Base-by-base conservation (phyloP, 345 rosid species). In the Chamaenerion angustifolium region DNA sequence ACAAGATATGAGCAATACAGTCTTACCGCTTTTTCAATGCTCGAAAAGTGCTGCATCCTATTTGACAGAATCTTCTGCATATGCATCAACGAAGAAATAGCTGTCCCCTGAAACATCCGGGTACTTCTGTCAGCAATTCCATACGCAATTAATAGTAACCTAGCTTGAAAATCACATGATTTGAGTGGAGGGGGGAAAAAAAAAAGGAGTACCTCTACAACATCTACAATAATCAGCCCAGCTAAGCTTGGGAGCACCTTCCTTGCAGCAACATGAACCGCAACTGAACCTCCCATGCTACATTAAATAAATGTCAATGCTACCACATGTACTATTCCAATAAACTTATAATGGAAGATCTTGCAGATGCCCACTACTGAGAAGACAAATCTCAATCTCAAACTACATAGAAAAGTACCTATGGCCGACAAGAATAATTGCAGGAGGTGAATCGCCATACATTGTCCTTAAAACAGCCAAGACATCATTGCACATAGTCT, bases 211-310 rank as follows among this genome's bases (percentile, higher is more conserved):
- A 87, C 98, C 96, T 86, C 98, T 18, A 90, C 94, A 62, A 90
- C 98, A 68, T 90, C 98, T 55, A 90, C 88, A 52, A 92, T 83
- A 54, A 92, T 78, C 67, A 92, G 60, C 45, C 98, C 98, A 48
- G 86, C 82, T 78, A 92, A 72, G 63, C 61, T 78, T 61, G 63
- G 68, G 43, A 87, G 71, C 40, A 56, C 65, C 71, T 76, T 92
- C 68, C 64, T 80, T n/a, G 96, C 93, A 56, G 98, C 95, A 58
- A 92, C 80, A 63, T 92, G 96, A 45, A 92, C 82, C 44, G 95
- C 93, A 11, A 92, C 87, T 7, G 98, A 87, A 18, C 96, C 98
- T 56, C 98, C 98, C 96, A 92, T 87, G 73, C 98, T 92, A 71
- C 43, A 55, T 56, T 49, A 14, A 61, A 41, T 18, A 47, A 15